A percentile compares a stretch with the other conserved stretches of the same genome.
Conservation (phyloP, 129 eudicot genomes). For the Lactuca sativa region DNA sequence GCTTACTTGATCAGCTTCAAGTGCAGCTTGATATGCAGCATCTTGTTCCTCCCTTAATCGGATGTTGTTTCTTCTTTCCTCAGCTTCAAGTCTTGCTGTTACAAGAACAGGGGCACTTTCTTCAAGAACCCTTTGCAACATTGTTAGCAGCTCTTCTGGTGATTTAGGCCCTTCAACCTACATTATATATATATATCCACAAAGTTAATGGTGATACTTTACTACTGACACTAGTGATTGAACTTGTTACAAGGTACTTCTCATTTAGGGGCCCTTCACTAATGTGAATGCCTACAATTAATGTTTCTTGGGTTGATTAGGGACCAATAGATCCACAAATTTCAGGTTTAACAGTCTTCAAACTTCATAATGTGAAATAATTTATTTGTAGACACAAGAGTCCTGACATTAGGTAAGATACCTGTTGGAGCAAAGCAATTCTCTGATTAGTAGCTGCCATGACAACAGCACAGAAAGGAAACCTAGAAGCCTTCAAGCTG, state of each 20-base stretch:
- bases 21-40: slow-evolving; percentile 97
- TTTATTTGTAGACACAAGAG: slow-evolving; percentile 1
- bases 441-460: slow-evolving; percentile 96
- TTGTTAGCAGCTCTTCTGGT: slow-evolving; percentile 74
- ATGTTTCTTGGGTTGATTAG: neutral
- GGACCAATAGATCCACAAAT: neutral
- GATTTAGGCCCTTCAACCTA: slow-evolving; percentile 95
- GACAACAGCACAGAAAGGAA: slow-evolving; percentile 94
- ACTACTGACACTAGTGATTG: neutral
- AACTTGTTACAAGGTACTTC: neutral
- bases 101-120: slow-evolving; percentile 95
- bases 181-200: slow-evolving; percentile 15
- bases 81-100: slow-evolving; percentile 91
- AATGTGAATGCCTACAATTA: neutral
- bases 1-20: slow-evolving; percentile 97
- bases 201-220: neutral
- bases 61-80: slow-evolving; percentile 80
- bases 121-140: slow-evolving; percentile 89
- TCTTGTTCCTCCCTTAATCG: slow-evolving; percentile 96
- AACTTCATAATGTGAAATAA: neutral
- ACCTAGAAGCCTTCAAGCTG: slow-evolving; percentile 88
- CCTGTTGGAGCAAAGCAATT: slow-evolving; percentile 95
- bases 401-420: slow-evolving; percentile 23
- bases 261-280: no score
- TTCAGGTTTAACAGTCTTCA: slow-evolving; percentile 4